These are phyloP conservation scores for Verticillium zaregamsianum DNA, from an alignment of 2,329 filamentous ascomycete species.

Conservation along the genomic window DNA sequence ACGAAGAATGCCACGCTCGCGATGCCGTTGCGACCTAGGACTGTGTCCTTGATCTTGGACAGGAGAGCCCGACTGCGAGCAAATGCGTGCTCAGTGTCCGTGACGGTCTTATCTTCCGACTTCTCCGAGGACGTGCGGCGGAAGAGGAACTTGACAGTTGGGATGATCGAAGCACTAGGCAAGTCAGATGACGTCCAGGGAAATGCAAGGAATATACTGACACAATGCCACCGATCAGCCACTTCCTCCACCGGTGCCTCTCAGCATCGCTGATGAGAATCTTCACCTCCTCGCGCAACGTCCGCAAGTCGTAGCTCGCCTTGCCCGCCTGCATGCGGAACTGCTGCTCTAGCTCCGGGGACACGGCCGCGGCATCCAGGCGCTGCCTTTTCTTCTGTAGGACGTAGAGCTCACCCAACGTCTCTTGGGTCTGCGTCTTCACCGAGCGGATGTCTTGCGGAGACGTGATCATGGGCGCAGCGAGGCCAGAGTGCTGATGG, in stretches of 20 bases:
- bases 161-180: slow-evolving; percentile 45
- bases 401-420: slow-evolving; percentile 29
- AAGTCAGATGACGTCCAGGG: not conserved
- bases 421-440: slow-evolving; percentile 28
- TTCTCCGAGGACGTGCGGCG: slow-evolving; percentile 36
- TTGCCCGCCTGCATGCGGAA: slow-evolving; percentile 37
- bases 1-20: slow-evolving; percentile 51
- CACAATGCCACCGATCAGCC: slow-evolving; percentile 48
- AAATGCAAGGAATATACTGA: slow-evolving; percentile 24
- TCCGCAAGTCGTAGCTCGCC: slow-evolving; percentile 39
- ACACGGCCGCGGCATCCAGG: slow-evolving; percentile 22
- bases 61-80: slow-evolving; percentile 45
- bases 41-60: slow-evolving; percentile 40
- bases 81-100: slow-evolving; percentile 57
- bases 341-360: slow-evolving; percentile 35
- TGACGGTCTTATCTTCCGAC: slow-evolving; percentile 29
- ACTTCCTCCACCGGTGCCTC: slow-evolving; percentile 46
- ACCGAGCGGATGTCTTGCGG: slow-evolving; percentile 25
- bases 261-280: slow-evolving; percentile 39
- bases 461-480: slow-evolving; percentile 10
- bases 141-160: slow-evolving; percentile 47
- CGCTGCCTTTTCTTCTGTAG: slow-evolving; percentile 25
- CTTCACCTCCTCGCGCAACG: slow-evolving; percentile 38
- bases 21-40: slow-evolving; percentile 39
- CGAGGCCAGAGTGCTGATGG: not conserved